Evolutionary conservation across 192 early-diverging fungal genomes (phyloP), one percentile per base, ranked within the genome.

Genomic region (Mortierella alpina): DNA sequence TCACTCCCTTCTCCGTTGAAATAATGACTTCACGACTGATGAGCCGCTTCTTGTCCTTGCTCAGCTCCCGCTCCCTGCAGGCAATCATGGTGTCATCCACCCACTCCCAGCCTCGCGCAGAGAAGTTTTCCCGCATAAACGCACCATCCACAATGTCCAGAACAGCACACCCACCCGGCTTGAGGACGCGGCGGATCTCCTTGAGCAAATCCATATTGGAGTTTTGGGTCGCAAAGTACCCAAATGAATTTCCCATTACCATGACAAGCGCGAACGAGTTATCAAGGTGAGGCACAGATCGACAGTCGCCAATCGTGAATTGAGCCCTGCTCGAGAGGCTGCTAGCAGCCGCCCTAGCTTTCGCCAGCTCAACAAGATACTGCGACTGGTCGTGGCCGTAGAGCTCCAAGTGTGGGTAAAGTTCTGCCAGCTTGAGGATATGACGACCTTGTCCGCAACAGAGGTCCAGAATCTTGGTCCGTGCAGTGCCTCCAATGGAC

Each of bases 371-470:
- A 22, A 92, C 86, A 50, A 92, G 73, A 66, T 85, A 91, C n/a
- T 85, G 72, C 9, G 87, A 88, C 64, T 90, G 89, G 75, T 91
- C 90, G 66, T 92, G 90, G 17, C 91, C 91, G 56, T 87, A 64
- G 13, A 88, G 18, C 7, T 56, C 51, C 5, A 92, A 78, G 22
- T 87, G 71, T 2, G 91, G 89, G 68, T 91, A 92, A 40, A 86
- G 68, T 22, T 82, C 54, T 14, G 87, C 81, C 12, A 92, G 65
- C 17, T 86, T 72, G 18, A 92, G 80, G 6, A 83, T 48, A 76
- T 91, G 91, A 0, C 91, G 87, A 13, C 91, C 91, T 76, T 92
- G 91, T 31, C 91, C 91, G 69, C 91, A 92, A 79, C 91, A 92
- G n/a, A 92, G 76, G 66, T 92, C 91, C 7, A 92, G 73, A 20